Base-by-base conservation (phyloP, 768 basidiomycete species). In the Lyophyllum decastes region DNA sequence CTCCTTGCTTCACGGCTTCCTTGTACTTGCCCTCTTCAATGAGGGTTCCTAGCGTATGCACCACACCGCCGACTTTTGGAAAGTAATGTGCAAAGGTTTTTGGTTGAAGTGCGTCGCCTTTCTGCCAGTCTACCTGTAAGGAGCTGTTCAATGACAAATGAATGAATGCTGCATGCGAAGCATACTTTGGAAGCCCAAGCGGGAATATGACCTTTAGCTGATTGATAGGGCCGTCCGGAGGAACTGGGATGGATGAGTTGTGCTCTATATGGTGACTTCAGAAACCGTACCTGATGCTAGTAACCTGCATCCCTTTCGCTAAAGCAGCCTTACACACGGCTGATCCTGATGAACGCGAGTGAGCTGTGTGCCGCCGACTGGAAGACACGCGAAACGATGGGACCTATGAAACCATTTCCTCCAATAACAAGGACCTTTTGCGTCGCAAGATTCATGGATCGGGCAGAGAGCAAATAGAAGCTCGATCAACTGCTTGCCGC, bases 331-430 rank as follows among this genome's bases (percentile, higher is more conserved):
- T 89, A 74, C 95, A 98, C 27, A 99, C 84, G 3, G 95, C 90
- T 25, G 97, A 98, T 51, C 97, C 95, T 97, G 72, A 43, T 27
- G 22, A 56, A 33, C 43, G 44, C 47, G 38, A 55, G 49, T 56
- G 40, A 64, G 41, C 14, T 25, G 14, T 22, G 45, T n/a, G n/a
- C n/a, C 48, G 33, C 21, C 27, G 38, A 21, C 46, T 21, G 34
- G 2, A 43, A 50, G 34, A 33, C 16, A 17, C 19, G 59, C 25
- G 25, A 25, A 21, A 25, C 22, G 27, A 44, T 52, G 57, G 24
- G 62, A 91, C 95, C 96, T 66, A 99, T 86, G 77, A 97, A 98
- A 5, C 97, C 97, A 76, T 97, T 97, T 45, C 97, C 97, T n/a
- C 97, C 97, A 1, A 98, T 84, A 41, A 99, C 94, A n/a, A 98